These are phyloP conservation scores for Cystobasidium tubakii DNA, from an alignment of 768 basidiomycete species.

Conservation along the genomic window DNA sequence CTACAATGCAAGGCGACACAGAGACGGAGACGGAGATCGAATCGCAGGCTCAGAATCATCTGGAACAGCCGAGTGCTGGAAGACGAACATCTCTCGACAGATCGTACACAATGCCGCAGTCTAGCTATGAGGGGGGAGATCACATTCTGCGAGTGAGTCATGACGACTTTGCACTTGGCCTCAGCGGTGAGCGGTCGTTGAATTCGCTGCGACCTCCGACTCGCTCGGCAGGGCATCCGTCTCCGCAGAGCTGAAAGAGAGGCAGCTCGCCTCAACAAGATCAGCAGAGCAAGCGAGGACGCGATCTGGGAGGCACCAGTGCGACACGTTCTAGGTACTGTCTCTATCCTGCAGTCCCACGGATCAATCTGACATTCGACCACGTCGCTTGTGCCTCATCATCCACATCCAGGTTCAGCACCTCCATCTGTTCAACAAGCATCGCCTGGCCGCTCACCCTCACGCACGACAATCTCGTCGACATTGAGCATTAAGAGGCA, in stretches of 20 bases:
- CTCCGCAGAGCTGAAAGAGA: constrained; percentile 25
- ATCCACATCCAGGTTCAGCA: not conserved
- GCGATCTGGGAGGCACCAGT: not conserved
- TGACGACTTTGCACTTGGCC: too few relatives aligned
- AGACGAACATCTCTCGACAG: constrained; percentile 17
- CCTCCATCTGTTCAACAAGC: not conserved
- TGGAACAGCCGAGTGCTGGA: not conserved
- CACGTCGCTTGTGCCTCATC: not conserved
- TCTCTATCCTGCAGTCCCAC: not conserved
- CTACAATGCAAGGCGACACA: not conserved
- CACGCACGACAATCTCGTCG: not conserved
- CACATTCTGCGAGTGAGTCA: constrained; percentile 5
- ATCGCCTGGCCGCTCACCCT: not conserved
- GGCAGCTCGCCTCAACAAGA: not conserved
- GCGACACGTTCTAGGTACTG: not conserved
- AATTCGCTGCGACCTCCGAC: not conserved
- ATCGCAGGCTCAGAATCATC: not conserved
- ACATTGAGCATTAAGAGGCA: not conserved
- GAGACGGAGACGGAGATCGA: not conserved
- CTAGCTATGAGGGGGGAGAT: constrained; percentile 23
- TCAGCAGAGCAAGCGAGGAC: not conserved
- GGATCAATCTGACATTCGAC: not conserved
- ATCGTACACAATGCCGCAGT: not conserved
- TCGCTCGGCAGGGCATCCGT: constrained; percentile 18
- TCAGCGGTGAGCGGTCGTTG: too few relatives aligned